phyloP scores from a whole-genome alignment of 73 alveolate species.

The Effrenium voratum region DNA sequence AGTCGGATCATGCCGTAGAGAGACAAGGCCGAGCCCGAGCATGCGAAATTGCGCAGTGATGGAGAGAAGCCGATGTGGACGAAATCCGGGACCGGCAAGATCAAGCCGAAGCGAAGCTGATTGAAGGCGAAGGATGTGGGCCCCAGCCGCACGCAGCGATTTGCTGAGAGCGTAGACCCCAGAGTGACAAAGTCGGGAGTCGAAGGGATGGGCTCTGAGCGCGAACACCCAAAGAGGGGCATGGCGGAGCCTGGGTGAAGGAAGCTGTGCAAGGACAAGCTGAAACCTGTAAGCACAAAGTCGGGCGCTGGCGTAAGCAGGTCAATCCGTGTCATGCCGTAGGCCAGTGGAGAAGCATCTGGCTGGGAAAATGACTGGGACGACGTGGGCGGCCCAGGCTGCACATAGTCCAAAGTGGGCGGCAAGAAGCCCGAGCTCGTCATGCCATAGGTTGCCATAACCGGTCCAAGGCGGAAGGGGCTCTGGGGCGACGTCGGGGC shows the following conservation, averaged over 20 bases:
- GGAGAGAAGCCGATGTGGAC: constrained; percentile 4
- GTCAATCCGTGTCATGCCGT: constrained; percentile 48
- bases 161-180: neutral
- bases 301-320: neutral
- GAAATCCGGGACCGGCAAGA: constrained; percentile 12
- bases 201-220: constrained; percentile 10
- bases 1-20: constrained; percentile 36
- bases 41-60: neutral
- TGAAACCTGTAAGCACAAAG: constrained; percentile 31
- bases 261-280: neutral
- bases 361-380: neutral
- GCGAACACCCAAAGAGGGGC: constrained; percentile 13
- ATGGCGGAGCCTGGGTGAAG: neutral
- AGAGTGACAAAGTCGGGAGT: neutral
- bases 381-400: neutral
- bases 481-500: neutral
- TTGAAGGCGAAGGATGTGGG: neutral
- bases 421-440: neutral
- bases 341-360: neutral
- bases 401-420: neutral
- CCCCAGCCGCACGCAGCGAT: neutral
- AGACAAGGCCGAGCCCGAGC: neutral
- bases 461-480: neutral
- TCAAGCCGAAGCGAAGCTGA: constrained; percentile 10
- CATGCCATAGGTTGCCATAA: constrained; percentile 6